A percentile compares a stretch with the other conserved stretches of the same genome.
phyloP scores from a whole-genome alignment of 768 basidiomycete species.

The Suillus plorans region DNA sequence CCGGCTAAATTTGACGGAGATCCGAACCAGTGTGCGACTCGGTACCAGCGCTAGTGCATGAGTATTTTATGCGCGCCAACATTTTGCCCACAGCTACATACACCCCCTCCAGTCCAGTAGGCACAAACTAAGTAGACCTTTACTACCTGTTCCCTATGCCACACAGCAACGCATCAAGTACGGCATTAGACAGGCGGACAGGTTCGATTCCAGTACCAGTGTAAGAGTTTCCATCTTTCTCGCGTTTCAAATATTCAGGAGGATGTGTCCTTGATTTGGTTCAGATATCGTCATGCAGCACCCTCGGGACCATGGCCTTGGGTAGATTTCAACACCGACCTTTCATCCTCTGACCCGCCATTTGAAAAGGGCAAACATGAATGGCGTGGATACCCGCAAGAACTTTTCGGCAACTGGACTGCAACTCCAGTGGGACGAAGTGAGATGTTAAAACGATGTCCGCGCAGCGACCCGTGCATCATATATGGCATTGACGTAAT shows the following conservation, averaged over 20 bases:
- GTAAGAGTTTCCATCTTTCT: not conserved
- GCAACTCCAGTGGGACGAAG: constrained; percentile 38
- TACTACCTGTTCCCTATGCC: too few species aligned
- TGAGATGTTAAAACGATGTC: constrained; percentile 22
- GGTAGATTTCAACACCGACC: constrained; percentile 34
- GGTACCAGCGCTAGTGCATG: too few species aligned
- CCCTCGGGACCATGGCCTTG: constrained; percentile 45
- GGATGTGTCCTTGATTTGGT: too few species aligned
- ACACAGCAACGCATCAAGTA: too few species aligned
- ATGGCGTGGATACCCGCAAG: constrained; percentile 48
- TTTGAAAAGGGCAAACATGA: not conserved
- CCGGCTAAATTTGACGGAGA: not conserved
- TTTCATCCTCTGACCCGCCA: constrained; percentile 8
- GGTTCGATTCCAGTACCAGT: not conserved
- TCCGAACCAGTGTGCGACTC: not conserved
- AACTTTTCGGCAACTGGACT: constrained; percentile 58
- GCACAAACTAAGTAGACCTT: not conserved
- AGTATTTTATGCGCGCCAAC: not conserved
- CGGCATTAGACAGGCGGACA: not conserved
- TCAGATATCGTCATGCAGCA: constrained; percentile 36
- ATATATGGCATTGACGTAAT: not conserved
- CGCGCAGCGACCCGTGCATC: not conserved
- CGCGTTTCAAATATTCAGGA: not conserved
- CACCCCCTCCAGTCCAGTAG: not conserved
- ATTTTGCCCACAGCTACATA: not conserved